Evolutionary conservation across 2,329 filamentous ascomycete species (phyloP), one percentile per base, ranked within the genome.

Genomic region (Fusarium torulosum): DNA sequence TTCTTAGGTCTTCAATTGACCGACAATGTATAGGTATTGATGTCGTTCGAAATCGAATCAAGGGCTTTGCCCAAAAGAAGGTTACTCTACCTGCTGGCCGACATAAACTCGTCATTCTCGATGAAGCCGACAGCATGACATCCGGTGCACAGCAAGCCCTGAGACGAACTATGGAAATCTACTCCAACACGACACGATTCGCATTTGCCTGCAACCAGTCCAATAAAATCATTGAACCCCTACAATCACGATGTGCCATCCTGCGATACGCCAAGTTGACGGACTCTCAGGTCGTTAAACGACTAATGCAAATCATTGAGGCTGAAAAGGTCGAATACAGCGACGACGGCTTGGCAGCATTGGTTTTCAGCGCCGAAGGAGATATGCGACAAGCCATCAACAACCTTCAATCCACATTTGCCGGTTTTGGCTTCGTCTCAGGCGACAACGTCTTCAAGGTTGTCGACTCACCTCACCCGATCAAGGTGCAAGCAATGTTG

Each of bases 361-460:
- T 99, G 33, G 94, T 99, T 1, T 99, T 99, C 82, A 96, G 91
- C 66, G 96, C 96, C 8, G 96, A 99, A 79, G 96, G 96, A 57
- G 96, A 99, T 77, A 99, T 99, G 96, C 89, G 96, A 63, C 96
- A 99, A 81, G 96, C 96, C 35, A 97, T 99, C 84, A 99, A 99
- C 82, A 98, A 98, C 79, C 81, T 99, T 71, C 96, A 99, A 79
- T 96, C 92, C 70, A 98, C 96, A 0, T 88, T 85, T 79, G 94
- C 95, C 6, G 96, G 96, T 2, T 99, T 98, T 75, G 95, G 94
- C 1, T 96, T 99, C 74, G 92, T 99, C n/a, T 96, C 91, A 56
- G 94, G 94, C 17, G 95, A 98, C 80, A 98, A 98, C 75, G 96
- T 99, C 10, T 99, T 99, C 85, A 93, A 92, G 74, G 96, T 99